A percentile compares a stretch with the other conserved stretches of the same genome.
Conservation (phyloP, 345 rosid species). For the Arabidopsis thaliana region DNA sequence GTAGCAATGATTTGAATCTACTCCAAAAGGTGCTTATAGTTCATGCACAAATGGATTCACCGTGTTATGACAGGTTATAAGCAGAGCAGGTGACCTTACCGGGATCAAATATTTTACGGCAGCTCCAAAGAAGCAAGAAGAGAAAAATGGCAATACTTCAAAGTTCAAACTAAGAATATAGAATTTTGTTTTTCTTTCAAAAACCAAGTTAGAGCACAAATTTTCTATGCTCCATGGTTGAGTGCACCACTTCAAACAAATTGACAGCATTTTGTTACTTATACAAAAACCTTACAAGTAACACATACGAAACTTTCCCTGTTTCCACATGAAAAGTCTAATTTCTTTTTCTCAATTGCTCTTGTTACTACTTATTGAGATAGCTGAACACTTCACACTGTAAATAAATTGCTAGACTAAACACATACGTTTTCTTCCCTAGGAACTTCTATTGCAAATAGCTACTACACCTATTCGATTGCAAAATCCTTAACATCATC, state of each 20-base stretch:
- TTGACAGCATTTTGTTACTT: too few species aligned
- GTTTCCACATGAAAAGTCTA: neutral
- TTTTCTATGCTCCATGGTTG: too few species aligned
- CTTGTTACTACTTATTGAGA: conserved; percentile 9
- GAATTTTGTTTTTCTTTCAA: too few species aligned
- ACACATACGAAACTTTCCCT: neutral
- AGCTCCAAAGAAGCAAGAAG: conserved; percentile 65
- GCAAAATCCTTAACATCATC: conserved; percentile 1
- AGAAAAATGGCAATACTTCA: conserved; percentile 24
- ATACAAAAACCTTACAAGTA: too few species aligned
- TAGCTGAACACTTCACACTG: neutral
- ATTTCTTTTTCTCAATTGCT: neutral
- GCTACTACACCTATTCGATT: neutral
- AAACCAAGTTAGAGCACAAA: too few species aligned
- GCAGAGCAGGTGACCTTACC: conserved; percentile 74
- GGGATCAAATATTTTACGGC: conserved; percentile 85
- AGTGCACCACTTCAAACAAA: too few species aligned
- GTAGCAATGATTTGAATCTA: conserved; percentile 14
- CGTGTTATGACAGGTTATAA: conserved; percentile 60
- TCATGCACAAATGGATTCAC: neutral
- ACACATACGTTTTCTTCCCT: conserved; percentile 15
- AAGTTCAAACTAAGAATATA: too few species aligned
- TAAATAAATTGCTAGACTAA: conserved; percentile 8
- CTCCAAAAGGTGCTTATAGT: neutral
- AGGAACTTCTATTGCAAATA: conserved; percentile 28